Evolutionary conservation across 768 basidiomycete species (phyloP).

Genomic region (Amanita thiersii): DNA sequence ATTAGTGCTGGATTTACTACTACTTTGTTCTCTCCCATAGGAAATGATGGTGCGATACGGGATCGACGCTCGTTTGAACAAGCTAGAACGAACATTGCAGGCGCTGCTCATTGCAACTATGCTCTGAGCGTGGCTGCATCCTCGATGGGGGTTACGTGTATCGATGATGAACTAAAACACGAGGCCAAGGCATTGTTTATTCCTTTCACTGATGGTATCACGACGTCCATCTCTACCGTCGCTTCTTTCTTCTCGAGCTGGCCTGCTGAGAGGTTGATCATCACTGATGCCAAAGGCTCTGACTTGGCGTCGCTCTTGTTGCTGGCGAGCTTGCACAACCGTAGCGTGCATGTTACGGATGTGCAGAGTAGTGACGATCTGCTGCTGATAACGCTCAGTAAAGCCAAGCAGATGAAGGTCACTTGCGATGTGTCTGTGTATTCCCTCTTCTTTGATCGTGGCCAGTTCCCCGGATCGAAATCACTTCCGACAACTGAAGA

Average conservation of each 20-base stretch:
- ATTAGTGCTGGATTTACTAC: constrained; percentile 89
- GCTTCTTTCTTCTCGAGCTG: constrained; percentile 87
- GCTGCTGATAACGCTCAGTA: constrained; percentile 86
- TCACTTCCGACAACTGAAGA: constrained; percentile 68
- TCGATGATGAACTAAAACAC: constrained; percentile 70
- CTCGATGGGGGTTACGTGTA: constrained; percentile 46
- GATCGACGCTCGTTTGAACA: constrained; percentile 62
- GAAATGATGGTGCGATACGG: constrained; percentile 50
- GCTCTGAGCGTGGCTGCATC: constrained; percentile 76
- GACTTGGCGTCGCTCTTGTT: constrained; percentile 91
- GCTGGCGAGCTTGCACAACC: constrained; percentile 85
- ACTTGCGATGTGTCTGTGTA: constrained; percentile 95
- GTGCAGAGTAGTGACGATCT: constrained; percentile 84
- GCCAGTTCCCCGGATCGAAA: constrained; percentile 58
- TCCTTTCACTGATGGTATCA: constrained; percentile 46
- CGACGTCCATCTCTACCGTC: constrained; percentile 61
- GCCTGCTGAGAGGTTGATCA: constrained; percentile 87
- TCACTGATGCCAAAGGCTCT: constrained; percentile 88
- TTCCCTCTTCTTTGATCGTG: constrained; percentile 78
- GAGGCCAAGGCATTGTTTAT: constrained; percentile 86
- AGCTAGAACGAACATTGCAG: constrained; percentile 55
- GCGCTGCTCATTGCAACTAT: constrained; percentile 79
- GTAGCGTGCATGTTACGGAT: constrained; percentile 86
- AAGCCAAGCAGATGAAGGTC: constrained; percentile 87
- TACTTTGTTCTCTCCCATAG: constrained; percentile 69